Evolutionary conservation across 306 rosid species (phyloP), one percentile per base, ranked within the genome.

Genomic region (Boehmeria nivea): DNA sequence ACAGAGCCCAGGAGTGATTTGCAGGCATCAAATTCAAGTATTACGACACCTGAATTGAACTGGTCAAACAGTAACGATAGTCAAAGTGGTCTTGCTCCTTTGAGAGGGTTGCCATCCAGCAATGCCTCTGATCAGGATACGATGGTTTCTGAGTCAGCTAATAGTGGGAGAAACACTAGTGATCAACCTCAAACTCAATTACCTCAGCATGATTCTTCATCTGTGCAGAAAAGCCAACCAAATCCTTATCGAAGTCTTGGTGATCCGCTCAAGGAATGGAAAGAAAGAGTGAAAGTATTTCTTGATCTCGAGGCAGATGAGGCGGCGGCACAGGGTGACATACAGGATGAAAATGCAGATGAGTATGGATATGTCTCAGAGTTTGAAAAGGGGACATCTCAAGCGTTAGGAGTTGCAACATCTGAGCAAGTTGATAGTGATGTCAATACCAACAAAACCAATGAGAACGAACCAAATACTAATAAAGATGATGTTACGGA

Each of bases 361-460:
- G 96, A 91, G 70, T 91, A 81, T 76, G 94, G 96, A 25, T 87
- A 65, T 68, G 96, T 91, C 43, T 60, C 87, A 6, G 85, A 82
- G 70, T 78, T 71, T 60, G 96, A 80, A 43, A 74, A 70, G 72
- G 98, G 98, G 21, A 84, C 89, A 27, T 72, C 79, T 36, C 98
- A 91, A 75, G 94, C 98, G 22, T 45, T 87, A 83, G 98, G 98
- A 16, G 85, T 87, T 58, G 98, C 98, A 57, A 82, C 85, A 17
- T 48, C 80, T 21, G 98, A 91, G 59, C 98, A 91, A 76, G 69
- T 72, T 24, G 82, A 84, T 63, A 72, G 33, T 71, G 81, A 70
- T 67, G 68, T 76, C 57, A 65, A 70, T 57, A 54, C 39, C 12
- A 56, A 66, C 59, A 78, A 60, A 66, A 38, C 23, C 34, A 75